Base-by-base conservation (phyloP, 2,329 filamentous ascomycete genomes). In the Sclerotinia borealis region DNA sequence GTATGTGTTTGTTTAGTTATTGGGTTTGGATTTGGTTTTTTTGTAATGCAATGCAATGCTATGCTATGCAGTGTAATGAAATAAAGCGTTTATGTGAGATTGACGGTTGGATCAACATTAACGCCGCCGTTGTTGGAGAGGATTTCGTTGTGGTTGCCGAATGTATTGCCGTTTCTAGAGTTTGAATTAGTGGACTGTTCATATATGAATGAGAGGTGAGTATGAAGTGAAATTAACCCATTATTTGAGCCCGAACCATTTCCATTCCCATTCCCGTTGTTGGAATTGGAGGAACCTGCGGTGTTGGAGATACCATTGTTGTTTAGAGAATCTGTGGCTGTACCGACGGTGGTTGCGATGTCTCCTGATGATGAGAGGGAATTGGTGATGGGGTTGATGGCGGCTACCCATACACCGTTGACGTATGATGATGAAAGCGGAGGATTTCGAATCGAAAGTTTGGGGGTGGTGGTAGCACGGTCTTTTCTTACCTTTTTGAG, bases 401-500 rank as follows among this genome's bases (percentile, higher is more conserved):
- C 43, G 11, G 56, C 31, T 37, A 49, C 43, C 22, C 31, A 59
- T 7, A 59, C 31, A 13, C 56, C 56, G 3, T 59, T 39, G n/a
- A 59, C 5, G 31, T 59, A 39, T 36, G 56, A 37, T 47, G 56
- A 59, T 31, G 13, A n/a, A n/a, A n/a, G n/a, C 2, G 13, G 31
- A 47, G 41, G 15, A 7, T 31, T 8, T 13, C 9, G 34, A 7
- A 8, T 39, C 31, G n/a, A 27, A 13, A 39, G 29, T 22, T 31
- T 25, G 34, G 29, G 15, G n/a, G 34, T 37, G n/a, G 22, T 15
- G 10, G 9, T 31, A 31, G 25, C 22, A 41, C 36, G n/a, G 41
- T 55, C 7, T 49, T 50, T 49, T 39, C 56, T 50, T 59, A 59
- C 56, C 56, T 59, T 59, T 22, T 29, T 22, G 19, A 17, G 15